Evolutionary conservation across 169 alveolate species (phyloP), one percentile per base, ranked within the genome.

Genomic region (Perkinsus marinus): DNA sequence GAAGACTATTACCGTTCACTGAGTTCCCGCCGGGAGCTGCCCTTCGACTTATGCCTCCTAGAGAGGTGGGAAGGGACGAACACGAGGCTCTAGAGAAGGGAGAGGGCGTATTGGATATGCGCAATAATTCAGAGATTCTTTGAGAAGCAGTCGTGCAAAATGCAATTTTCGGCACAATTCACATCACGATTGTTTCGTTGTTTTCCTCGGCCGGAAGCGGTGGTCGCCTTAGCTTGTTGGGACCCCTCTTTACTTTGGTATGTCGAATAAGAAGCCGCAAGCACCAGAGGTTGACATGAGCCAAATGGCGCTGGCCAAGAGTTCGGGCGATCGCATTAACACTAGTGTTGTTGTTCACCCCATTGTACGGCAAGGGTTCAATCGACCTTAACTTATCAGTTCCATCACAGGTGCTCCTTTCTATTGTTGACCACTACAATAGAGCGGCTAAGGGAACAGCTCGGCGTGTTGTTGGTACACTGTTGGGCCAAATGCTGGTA

Each of bases 371-470:
- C 79, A 2, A 2, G n/a, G n/a, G n/a, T n/a, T n/a, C n/a, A n/a
- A n/a, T n/a, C 68, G 96, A 97, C 79, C 22, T 13, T 30, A 19
- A 30, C 79, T 57, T 2, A 19, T 57, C 36, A 57, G 79, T 30
- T 6, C 79, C 79, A 2, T 0, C 22, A 30, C 79, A 57, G 90
- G 99, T 98, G 13, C 95, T 98, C 91, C 95, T 99, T 30, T 97
- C 99, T 39, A 99, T 98, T 30, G 99, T 98, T 43, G 99, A 99
- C 95, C 99, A 99, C 95, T 99, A 98, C 96, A 98, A 98, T 95
- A 95, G 99, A 57, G 98, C 96, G 47, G 99, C 99, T 3, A 96
- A 96, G 95, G 99, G 98, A 93, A 97, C 98, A 39, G 39, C 93
- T 36, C 39, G 57, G 6, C 95, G 99, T 57, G 99, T 99, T 36